Base-by-base conservation (phyloP, 2,329 filamentous ascomycete species). In the Diaporthe sp. region DNA sequence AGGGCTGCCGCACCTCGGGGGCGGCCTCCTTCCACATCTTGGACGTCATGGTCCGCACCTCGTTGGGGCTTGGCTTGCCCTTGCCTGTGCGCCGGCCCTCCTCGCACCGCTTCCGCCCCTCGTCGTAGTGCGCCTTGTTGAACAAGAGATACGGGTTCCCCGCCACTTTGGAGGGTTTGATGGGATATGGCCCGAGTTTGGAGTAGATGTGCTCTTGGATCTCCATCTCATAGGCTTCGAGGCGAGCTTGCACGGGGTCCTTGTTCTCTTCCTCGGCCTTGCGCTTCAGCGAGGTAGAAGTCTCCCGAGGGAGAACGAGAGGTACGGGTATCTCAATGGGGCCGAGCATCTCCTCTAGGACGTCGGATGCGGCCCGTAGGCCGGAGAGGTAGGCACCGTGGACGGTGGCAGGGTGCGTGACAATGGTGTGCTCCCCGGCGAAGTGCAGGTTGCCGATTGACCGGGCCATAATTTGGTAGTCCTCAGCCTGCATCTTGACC, bases 311-410 rank as follows among this genome's bases (percentile, higher is more conserved):
- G 75, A 91, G 88, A 25, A 98, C 90, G 4, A 99, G 88, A 1
- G 95, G 95, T 4, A 87, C 87, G 0, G 94, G 93, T 15, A 98
- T 86, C 58, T 92, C 86, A 75, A 99, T 95, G 0, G 95, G 92
- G 1, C 97, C 97, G 42, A 97, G 87, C 82, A 98, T 90, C 3
- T 91, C 87, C 72, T 96, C 92, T 50, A 98, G 87, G 3, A 99
- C 90, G 80, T 98, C 96, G 4, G 94, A 93, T 15, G 97, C 97
- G 4, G 94, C 97, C 67, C 97, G 92, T 8, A 99, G 87, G 3
- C 97, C 97, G 2, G 97, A 98, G 5, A 99, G 87, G 81, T 98
- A 99, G 12, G 97, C 97, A 8, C 97, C 97, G 78, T 99, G 97
- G 0, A 99, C 97, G 2, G 97, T 99, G 42, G 97, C 97, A 17